These are phyloP conservation scores for Asterophora parasitica DNA, from an alignment of 768 basidiomycete genomes.

Conservation along the genomic window DNA sequence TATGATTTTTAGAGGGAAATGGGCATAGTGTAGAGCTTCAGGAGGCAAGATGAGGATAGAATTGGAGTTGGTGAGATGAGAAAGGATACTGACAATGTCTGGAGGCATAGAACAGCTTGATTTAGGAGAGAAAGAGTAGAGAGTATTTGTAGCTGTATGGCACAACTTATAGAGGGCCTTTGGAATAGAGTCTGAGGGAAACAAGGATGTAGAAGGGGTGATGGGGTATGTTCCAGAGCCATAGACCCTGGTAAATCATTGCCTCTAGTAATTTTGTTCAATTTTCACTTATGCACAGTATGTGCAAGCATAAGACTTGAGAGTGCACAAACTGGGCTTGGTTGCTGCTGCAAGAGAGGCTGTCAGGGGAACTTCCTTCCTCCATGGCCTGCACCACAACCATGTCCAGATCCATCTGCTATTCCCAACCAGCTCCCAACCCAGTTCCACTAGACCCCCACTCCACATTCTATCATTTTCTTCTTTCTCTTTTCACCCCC, in stretches of 20 bases:
- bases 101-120: neutral
- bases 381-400: no score
- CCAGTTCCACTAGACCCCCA: no score
- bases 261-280: no score
- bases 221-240: no score
- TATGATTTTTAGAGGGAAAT: neutral
- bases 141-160: neutral
- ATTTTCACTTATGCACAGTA: neutral
- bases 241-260: neutral
- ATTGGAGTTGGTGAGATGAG: neutral
- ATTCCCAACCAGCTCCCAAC: no score
- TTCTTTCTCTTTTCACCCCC: no score
- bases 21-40: neutral
- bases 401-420: no score
- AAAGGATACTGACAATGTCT: neutral
- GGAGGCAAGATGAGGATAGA: neutral
- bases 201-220: no score
- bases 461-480: no score
- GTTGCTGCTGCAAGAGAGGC: slow-evolving; percentile 10
- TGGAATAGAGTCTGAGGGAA: no score
- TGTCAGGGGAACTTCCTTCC: no score
- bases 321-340: slow-evolving; percentile 8
- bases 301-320: slow-evolving; percentile 1
- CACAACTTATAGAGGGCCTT: no score
- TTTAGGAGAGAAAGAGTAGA: neutral